A percentile compares a stretch with the other conserved stretches of the same genome.
Evolutionary conservation across 352 stramenopile genomes (phyloP).

Genomic region (Phytopythium litorale): DNA sequence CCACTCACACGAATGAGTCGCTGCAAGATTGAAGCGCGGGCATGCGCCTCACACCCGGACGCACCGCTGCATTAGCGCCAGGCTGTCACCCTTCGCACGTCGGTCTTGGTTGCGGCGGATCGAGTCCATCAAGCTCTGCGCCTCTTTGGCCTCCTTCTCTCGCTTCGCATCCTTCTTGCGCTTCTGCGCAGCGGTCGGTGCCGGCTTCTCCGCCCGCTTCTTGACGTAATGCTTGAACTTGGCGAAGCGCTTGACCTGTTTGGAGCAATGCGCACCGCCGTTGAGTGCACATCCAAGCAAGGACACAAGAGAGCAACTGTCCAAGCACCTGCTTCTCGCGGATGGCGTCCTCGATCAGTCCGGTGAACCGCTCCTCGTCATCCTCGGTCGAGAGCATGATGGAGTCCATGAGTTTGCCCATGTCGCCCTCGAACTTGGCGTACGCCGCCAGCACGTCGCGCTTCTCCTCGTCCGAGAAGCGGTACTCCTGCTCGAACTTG

Average conservation of each 20-base stretch:
- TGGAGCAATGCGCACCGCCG: not conserved
- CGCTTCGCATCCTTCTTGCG: constrained; percentile 50
- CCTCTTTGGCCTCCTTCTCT: constrained; percentile 55
- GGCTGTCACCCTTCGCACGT: constrained; percentile 24
- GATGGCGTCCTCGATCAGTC: constrained; percentile 69
- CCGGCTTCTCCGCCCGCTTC: constrained; percentile 31
- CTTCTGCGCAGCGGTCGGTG: constrained; percentile 22
- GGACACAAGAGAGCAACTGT: not conserved
- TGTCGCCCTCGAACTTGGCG: constrained; percentile 70
- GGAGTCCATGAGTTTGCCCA: constrained; percentile 74
- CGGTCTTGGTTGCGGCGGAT: constrained; percentile 54
- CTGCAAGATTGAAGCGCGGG: not conserved
- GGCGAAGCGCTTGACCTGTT: constrained; percentile 29
- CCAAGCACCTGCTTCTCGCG: constrained; percentile 21
- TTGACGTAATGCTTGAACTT: constrained; percentile 49
- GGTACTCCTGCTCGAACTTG: constrained; percentile 76
- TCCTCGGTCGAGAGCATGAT: constrained; percentile 88
- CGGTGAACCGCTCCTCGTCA: constrained; percentile 59
- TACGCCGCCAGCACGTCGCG: constrained; percentile 80
- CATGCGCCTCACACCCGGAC: not conserved
- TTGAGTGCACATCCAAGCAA: not conserved
- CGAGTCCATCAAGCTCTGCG: constrained; percentile 53
- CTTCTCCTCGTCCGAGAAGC: constrained; percentile 81
- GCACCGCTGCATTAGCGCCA: constrained; percentile 40
- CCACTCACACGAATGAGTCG: constrained; percentile 4